Base-by-base conservation (phyloP, 2,329 filamentous ascomycete species). In the Ophiostoma ips region DNA sequence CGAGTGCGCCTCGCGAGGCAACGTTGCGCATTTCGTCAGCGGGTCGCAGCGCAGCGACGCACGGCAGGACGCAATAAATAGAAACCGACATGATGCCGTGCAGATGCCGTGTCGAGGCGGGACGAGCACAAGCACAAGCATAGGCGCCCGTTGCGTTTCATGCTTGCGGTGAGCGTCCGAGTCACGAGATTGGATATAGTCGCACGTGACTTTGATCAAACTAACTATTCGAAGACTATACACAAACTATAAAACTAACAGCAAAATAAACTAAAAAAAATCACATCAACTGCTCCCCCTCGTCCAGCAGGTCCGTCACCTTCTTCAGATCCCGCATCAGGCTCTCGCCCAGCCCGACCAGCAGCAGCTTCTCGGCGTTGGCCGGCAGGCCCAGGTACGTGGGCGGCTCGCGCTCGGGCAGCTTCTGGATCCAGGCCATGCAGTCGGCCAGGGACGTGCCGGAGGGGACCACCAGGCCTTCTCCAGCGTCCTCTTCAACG, bases 361-460 rank as follows among this genome's bases (percentile, higher is more conserved):
- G 74, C 59, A 98, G 67, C 62, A 98, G 64, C 68, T 96, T 98
- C 79, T 98, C 92, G 18, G 92, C 92, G 64, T 98, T 95, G 28
- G 87, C 87, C 34, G 92, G 92, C 57, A 98, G 68, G 19, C 92
- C 94, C 15, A 98, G 73, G 63, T 95, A 98, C 1, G 88, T 95
- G 5, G 92, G 92, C 28, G 94, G 94, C 66, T 98, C 92, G 59
- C 92, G 81, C 73, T 98, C 92, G 0, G 92, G 92, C 54, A 98
- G 71, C 53, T 79, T 79, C 59, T 94, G 86, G 54, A 98, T 87
- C 94, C 94, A 98, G 35, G 76, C 74, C 66, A 84, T 82, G 63
- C 96, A 96, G 60, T 94, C 87, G 55, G 82, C 79, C 62, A 95
- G 78, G 46, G 79, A 81, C 1, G 89, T 95, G 38, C 86, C 83